Evolutionary conservation across 352 stramenopile genomes (phyloP).

Genomic region (Blastocystis sp.): DNA sequence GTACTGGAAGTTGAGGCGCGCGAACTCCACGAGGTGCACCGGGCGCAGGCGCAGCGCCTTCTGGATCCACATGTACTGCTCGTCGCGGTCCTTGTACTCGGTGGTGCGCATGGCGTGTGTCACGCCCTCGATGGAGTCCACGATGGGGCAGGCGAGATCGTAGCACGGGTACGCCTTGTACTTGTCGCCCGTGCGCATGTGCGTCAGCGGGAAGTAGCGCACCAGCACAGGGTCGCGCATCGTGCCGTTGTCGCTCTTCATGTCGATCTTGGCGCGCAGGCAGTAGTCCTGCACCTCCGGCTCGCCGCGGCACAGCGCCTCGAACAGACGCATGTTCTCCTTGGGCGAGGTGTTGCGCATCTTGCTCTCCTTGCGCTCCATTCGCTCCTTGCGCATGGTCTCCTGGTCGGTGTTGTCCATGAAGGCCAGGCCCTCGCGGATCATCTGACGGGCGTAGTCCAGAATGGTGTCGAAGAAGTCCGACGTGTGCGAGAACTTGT

Average conservation of each 20-base stretch:
- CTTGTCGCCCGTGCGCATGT: constrained; percentile 80
- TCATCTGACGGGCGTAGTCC: constrained; percentile 87
- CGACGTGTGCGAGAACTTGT: constrained; percentile 91
- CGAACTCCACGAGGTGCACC: constrained; percentile 88
- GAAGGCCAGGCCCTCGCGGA: constrained; percentile 90
- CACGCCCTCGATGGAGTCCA: constrained; percentile 96
- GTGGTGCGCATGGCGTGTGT: constrained; percentile 96
- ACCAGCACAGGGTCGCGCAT: constrained; percentile 81
- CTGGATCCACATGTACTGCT: constrained; percentile 94
- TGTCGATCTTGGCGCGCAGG: constrained; percentile 92
- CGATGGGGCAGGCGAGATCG: constrained; percentile 97
- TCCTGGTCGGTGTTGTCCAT: constrained; percentile 99
- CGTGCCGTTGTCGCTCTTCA: constrained; percentile 75
- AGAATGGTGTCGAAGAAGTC: constrained; percentile 94
- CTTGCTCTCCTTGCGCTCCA: constrained; percentile 88
- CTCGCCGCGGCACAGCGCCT: constrained; percentile 89
- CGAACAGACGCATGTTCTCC: constrained; percentile 88
- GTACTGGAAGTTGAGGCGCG: constrained; percentile 98
- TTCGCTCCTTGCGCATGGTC: constrained; percentile 81
- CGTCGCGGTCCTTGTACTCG: constrained; percentile 97
- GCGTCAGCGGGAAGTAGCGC: constrained; percentile 79
- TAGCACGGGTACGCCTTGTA: constrained; percentile 99
- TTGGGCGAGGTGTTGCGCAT: constrained; percentile 80
- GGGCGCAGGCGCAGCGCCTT: constrained; percentile 79
- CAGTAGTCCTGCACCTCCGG: constrained; percentile 78